These are phyloP conservation scores for Saccharomycopsis javanensis DNA, from an alignment of 805 yeast genomes.

Conservation along the genomic window DNA sequence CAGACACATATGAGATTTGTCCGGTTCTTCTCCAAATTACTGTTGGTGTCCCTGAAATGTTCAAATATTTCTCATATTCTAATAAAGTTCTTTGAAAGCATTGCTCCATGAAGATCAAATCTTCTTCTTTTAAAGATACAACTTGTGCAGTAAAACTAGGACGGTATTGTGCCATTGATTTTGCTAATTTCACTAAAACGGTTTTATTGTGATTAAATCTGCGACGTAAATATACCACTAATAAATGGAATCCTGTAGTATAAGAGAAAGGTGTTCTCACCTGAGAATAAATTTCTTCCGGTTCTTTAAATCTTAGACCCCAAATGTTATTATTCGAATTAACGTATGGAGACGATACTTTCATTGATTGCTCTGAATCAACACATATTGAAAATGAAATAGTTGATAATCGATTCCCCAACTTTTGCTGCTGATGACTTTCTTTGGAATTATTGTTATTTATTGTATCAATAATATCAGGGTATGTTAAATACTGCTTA, in stretches of 20 bases:
- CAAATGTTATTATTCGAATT: conserved; percentile 17
- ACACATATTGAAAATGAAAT: conserved; percentile 26
- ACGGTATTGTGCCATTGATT: conserved; percentile 80
- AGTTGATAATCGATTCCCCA: conserved; percentile 7
- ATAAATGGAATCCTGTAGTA: conserved; percentile 81
- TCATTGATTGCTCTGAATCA: conserved; percentile 17
- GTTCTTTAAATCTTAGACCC: conserved; percentile 46
- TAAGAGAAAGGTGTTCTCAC: conserved; percentile 75
- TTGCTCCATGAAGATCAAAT: conserved; percentile 90
- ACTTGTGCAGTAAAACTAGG: conserved; percentile 92
- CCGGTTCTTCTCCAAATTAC: conserved; percentile 94
- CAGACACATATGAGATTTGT: conserved; percentile 90
- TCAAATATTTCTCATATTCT: conserved; percentile 79
- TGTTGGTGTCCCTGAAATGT: conserved; percentile 86
- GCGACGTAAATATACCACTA: conserved; percentile 60
- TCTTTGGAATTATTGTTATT: background rate
- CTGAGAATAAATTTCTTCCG: conserved; percentile 70
- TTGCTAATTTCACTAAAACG: conserved; percentile 72
- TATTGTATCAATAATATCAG: conserved; percentile 39
- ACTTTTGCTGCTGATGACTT: background rate
- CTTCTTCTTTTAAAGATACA: conserved; percentile 79
- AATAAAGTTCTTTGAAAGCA: conserved; percentile 87
- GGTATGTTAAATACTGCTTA: conserved; percentile 38
- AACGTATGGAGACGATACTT: background rate
- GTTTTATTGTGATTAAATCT: conserved; percentile 49